These are phyloP conservation scores for Populus davidiana DNA, from an alignment of 345 rosid genomes.

Conservation along the genomic window DNA sequence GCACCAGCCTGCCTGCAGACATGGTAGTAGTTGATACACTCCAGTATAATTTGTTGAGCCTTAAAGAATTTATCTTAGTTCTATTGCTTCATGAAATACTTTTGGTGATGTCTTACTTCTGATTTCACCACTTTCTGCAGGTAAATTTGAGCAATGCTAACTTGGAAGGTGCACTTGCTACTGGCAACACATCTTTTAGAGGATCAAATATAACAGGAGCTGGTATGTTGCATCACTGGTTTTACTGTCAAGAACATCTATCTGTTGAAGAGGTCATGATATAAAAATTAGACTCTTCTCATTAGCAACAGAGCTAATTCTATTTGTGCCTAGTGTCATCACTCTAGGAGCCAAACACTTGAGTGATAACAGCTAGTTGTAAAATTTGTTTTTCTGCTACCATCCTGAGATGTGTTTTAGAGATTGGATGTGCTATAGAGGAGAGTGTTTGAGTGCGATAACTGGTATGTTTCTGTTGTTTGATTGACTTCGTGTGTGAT, in stretches of 20 bases:
- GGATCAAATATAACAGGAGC: conserved; percentile 88
- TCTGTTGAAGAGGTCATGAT: neutral
- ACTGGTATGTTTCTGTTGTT: neutral
- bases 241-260: neutral
- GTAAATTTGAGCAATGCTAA: conserved; percentile 82
- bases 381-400: neutral
- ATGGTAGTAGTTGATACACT: neutral
- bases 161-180: conserved; percentile 85
- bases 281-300: neutral
- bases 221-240: conserved; percentile 38
- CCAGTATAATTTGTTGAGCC: neutral
- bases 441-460: neutral
- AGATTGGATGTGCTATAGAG: neutral
- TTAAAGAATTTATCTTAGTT: neutral
- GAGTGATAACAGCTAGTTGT: neutral
- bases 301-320: neutral
- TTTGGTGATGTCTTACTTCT: neutral
- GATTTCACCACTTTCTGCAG: conserved; percentile 37
- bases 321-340: neutral
- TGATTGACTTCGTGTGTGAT: conserved; percentile 10
- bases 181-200: conserved; percentile 93
- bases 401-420: neutral
- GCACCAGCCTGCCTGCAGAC: neutral
- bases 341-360: neutral
- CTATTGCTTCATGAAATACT: neutral